Percentiles rank a stretch among this genome's conserved stretches.
These are phyloP conservation scores for Phaeotremella skinneri DNA, from an alignment of 768 basidiomycete species.

Conservation along the genomic window DNA sequence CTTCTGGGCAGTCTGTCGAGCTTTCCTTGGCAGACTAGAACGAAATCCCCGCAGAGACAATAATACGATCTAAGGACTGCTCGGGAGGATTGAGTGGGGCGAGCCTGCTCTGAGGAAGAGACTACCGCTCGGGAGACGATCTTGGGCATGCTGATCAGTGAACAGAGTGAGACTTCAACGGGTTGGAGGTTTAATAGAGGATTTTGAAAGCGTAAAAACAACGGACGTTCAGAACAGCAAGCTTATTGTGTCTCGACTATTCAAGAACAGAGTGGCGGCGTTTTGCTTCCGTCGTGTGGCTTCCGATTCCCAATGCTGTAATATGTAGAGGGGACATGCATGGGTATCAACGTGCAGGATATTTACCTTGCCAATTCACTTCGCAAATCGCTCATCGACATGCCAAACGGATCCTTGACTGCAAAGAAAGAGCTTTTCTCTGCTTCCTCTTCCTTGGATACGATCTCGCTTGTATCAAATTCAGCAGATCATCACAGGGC, in stretches of 20 bases:
- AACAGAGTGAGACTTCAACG: background rate
- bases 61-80: slow-evolving; percentile 52
- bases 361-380: background rate
- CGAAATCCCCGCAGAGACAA: slow-evolving; percentile 53
- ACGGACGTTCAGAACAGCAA: background rate
- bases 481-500: background rate
- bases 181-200: too few relatives aligned
- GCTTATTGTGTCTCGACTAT: too few relatives aligned
- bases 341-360: background rate
- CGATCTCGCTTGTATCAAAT: background rate
- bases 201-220: too few relatives aligned
- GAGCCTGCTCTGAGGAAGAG: slow-evolving; percentile 68
- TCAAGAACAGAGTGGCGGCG: too few relatives aligned
- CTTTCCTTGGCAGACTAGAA: slow-evolving; percentile 51
- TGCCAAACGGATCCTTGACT: slow-evolving; percentile 25
- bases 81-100: slow-evolving; percentile 43
- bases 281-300: too few relatives aligned
- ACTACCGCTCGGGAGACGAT: slow-evolving; percentile 84
- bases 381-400: background rate
- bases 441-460: background rate
- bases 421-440: slow-evolving; percentile 16
- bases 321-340: too few relatives aligned
- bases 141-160: slow-evolving; percentile 67
- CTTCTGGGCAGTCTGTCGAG: slow-evolving; percentile 48
- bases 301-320: too few relatives aligned